Base-by-base conservation (phyloP, 352 stramenopile genomes). In the Globisporangium recalcitrans region DNA sequence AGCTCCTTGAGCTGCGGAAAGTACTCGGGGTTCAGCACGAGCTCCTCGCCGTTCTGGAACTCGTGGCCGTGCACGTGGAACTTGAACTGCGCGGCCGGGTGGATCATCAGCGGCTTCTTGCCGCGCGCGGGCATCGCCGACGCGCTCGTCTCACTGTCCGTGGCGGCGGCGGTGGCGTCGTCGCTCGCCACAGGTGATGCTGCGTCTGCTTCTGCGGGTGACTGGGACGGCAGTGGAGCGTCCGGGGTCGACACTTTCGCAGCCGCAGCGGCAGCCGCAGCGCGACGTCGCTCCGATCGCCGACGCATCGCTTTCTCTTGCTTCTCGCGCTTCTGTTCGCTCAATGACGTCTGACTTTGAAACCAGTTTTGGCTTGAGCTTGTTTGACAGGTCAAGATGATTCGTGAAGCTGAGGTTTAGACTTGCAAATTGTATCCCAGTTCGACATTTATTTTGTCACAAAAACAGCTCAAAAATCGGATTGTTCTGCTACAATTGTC, bases 21-120 rank as follows among this genome's bases (percentile, higher is more conserved):
- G 61, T 68, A 85, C 34, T 95, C 85, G 4, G 80, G 80, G 52
- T 95, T 95, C 24, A 95, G 65, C 42, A 92, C 78, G 27, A 95
- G 77, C 64, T 93, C 83, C 49, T 90, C 85, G 24, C 82, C 82
- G 64, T 75, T 82, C 59, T 90, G 82, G 65, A 95, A 92, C 67
- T 95, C 85, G 69, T 85, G 82, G 40, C 84, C 74, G 66, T 91
- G 85, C 53, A 93, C 83, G 60, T 90, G 82, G 32, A 95, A 68
- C 60, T 95, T 93, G 62, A 91, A 84, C 68, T 87, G 77, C 14
- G 71, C 75, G 3, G 75, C 73, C 5, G 77, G 71, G 24, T 85
- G 77, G 47, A 82, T 68, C 49, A 58, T 67, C 49, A 73, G 70
- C 68, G 78, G 77, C 57, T 84, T 86, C 52, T 73, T 78, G 19